These are phyloP conservation scores for Coemansia sp. DNA, from an alignment of 192 early-diverging fungal genomes.

Conservation along the genomic window DNA sequence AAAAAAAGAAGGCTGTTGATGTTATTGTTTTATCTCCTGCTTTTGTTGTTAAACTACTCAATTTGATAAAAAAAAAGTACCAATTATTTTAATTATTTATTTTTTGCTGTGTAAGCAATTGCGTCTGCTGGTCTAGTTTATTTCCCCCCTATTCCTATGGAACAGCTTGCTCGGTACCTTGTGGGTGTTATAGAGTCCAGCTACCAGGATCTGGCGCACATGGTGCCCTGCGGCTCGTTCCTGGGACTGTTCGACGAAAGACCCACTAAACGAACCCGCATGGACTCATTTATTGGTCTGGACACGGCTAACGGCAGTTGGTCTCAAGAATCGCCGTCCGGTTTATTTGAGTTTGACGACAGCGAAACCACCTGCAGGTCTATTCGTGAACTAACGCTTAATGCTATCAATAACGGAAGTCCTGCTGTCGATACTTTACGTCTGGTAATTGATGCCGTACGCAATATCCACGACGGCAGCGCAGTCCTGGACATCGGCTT, in stretches of 20 bases:
- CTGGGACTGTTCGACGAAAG: constrained; percentile 54
- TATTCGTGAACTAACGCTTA: constrained; percentile 28
- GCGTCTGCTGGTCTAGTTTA: neutral
- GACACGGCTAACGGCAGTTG: neutral
- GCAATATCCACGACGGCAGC: constrained; percentile 47
- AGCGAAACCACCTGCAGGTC: constrained; percentile 37
- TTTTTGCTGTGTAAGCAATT: neutral
- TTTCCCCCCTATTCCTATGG: constrained; percentile 14
- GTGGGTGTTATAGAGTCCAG: constrained; percentile 47
- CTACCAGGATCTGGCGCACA: constrained; percentile 48
- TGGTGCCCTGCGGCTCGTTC: constrained; percentile 55
- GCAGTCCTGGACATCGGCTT: constrained; percentile 50
- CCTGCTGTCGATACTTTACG: constrained; percentile 31
- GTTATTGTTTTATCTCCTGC: no score
- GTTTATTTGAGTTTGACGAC: constrained; percentile 49
- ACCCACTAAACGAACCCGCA: constrained; percentile 45
- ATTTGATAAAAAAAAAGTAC: no score
- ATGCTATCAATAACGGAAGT: constrained; percentile 17
- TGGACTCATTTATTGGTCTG: neutral
- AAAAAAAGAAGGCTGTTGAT: no score
- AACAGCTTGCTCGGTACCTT: constrained; percentile 36
- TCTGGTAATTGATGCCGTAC: constrained; percentile 44
- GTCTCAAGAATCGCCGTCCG: neutral
- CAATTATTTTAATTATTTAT: neutral
- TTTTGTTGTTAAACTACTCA: no score